Conservation (phyloP, 345 rosid species). For the Firmiana major region DNA sequence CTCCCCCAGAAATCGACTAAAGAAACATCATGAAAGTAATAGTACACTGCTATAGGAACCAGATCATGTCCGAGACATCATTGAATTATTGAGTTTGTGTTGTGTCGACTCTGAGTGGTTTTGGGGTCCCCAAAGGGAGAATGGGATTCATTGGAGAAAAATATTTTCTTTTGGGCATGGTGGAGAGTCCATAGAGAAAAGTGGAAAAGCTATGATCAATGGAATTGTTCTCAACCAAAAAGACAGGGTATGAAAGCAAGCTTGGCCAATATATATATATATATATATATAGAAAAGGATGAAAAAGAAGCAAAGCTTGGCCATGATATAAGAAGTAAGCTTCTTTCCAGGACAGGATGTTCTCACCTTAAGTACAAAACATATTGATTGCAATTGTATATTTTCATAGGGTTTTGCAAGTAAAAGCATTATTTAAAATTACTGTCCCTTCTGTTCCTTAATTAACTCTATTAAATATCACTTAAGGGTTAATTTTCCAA, state of each 20-base stretch:
- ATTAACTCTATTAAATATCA: constrained; percentile 5
- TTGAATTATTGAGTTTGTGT: not conserved
- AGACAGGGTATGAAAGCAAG: constrained; percentile 20
- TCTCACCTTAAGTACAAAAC: constrained; percentile 5
- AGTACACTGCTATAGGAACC: not conserved
- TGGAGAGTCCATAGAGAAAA: constrained; percentile 47
- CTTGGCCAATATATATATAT: too few relatives aligned
- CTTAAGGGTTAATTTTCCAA: constrained; percentile 14
- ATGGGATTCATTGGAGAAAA: constrained; percentile 44
- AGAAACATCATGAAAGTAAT: not conserved
- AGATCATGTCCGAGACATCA: not conserved
- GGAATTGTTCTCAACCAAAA: constrained; percentile 23
- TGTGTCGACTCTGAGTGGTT: constrained; percentile 34
- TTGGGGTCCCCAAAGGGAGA: constrained; percentile 44
- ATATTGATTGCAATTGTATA: too few relatives aligned
- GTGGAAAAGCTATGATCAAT: constrained; percentile 20
- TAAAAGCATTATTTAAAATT: too few relatives aligned
- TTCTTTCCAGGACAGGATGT: constrained; percentile 19
- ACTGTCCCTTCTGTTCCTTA: constrained; percentile 22
- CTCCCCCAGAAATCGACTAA: too few relatives aligned
- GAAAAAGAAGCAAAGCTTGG: not conserved
- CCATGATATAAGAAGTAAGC: constrained; percentile 13
- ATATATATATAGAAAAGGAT: too few relatives aligned
- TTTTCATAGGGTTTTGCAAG: too few relatives aligned
- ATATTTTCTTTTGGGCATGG: constrained; percentile 27